Percentiles rank a stretch among this genome's conserved stretches.
These are phyloP conservation scores for Fraxinus albicans DNA, from an alignment of 305 asterid genomes.

Conservation along the genomic window DNA sequence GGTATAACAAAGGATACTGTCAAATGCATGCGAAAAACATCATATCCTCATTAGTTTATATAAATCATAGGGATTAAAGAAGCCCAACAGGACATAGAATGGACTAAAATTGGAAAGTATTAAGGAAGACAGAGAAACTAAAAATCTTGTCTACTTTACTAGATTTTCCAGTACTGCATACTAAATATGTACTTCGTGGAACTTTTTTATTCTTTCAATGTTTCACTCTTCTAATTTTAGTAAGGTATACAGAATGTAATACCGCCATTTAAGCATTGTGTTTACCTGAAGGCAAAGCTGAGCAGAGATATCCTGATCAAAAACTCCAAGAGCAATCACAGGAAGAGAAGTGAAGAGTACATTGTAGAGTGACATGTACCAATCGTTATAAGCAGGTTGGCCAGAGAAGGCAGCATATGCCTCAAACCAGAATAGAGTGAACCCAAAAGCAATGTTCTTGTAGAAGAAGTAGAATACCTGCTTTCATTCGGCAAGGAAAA, in stretches of 20 bases:
- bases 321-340: conserved; percentile 93
- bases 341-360: conserved; percentile 96
- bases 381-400: conserved; percentile 88
- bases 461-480: conserved; percentile 97
- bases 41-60: background rate
- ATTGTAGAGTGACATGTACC: conserved; percentile 90
- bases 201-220: background rate
- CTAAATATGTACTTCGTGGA: background rate
- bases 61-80: background rate
- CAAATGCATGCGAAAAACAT: background rate
- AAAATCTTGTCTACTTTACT: background rate
- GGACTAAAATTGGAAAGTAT: background rate
- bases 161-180: background rate
- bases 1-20: conserved; percentile 76
- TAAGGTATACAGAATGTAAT: background rate
- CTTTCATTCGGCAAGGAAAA: conserved; percentile 23
- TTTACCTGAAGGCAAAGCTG: conserved; percentile 78
- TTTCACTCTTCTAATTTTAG: background rate
- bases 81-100: background rate
- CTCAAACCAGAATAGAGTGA: conserved; percentile 94
- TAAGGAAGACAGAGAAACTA: background rate
- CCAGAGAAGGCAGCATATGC: conserved; percentile 94
- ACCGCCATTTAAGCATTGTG: background rate
- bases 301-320: conserved; percentile 90
- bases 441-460: conserved; percentile 93